A percentile compares a stretch with the other conserved stretches of the same genome.
These are phyloP conservation scores for Chalciporus sphaerocephalus DNA, from an alignment of 768 basidiomycete genomes.

Conservation along the genomic window DNA sequence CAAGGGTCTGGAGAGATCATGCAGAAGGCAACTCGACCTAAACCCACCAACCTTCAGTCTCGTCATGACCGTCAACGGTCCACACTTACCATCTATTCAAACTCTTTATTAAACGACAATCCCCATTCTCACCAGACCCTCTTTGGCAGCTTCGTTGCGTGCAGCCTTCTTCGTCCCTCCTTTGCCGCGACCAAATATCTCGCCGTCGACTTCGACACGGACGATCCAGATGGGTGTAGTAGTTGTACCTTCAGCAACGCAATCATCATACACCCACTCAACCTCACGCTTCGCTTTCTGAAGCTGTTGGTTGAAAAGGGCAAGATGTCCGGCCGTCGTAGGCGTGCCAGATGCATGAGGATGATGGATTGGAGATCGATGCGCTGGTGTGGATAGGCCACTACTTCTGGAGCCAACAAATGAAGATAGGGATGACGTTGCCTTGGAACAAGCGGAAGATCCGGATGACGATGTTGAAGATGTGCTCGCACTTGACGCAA, in stretches of 20 bases:
- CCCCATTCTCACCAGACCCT: constrained; percentile 58
- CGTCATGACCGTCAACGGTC: neutral
- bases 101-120: constrained; percentile 38
- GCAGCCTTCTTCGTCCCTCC: constrained; percentile 78
- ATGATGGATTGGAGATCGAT: constrained; percentile 1
- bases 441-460: neutral
- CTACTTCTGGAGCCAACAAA: constrained; percentile 2
- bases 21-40: constrained; percentile 31
- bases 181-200: constrained; percentile 54
- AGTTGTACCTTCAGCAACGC: constrained; percentile 42
- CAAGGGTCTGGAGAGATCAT: constrained; percentile 56
- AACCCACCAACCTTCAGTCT: neutral
- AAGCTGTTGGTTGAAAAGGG: constrained; percentile 75
- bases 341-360: constrained; percentile 24
- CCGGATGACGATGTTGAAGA: constrained; percentile 16
- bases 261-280: constrained; percentile 68
- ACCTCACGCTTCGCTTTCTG: constrained; percentile 53
- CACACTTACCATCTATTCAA: constrained; percentile 29
- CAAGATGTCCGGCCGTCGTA: constrained; percentile 57
- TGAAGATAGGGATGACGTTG: neutral
- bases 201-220: constrained; percentile 57
- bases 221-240: constrained; percentile 78
- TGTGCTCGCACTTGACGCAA: constrained; percentile 11
- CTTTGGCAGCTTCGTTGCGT: constrained; percentile 76
- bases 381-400: constrained; percentile 10